Base-by-base conservation (phyloP, 2,329 filamentous ascomycete genomes). In the Fusarium veterinarium region DNA sequence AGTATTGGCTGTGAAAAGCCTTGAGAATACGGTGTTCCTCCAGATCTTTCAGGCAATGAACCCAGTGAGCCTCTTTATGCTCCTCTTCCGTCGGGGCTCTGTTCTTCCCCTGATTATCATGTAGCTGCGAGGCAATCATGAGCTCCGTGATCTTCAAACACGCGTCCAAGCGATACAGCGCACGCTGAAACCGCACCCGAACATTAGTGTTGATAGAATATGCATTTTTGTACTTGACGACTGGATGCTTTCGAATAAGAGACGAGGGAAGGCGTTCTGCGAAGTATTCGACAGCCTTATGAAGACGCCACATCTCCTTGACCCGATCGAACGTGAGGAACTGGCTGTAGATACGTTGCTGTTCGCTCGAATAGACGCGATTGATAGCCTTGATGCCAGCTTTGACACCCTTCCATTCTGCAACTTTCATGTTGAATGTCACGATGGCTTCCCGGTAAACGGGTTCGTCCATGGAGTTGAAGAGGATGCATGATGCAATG, bases 391-490 rank as follows among this genome's bases (percentile, higher is more conserved):
- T 30, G 3, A 60, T 19, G 3, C 69, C 56, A 6, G 56, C 59
- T 9, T 48, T 28, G 3, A 37, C 52, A 13, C 60, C 64, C 12
- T 38, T 20, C 69, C 69, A 73, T 8, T 38, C 14, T 14, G 60
- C 56, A 9, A 17, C 51, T 12, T 38, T 46, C 25, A 72, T 20
- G 9, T 56, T 58, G 42, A 44, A 51, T 5, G 31, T 33, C 5
- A 66, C 41, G 16, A 37, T 23, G 19, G 25, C 31, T 25, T 72
- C 70, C 23, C 58, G 46, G 2, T 56, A 56, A 23, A 72, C 69
- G 6, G 46, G 42, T n/a, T 72, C 60, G 6, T 61, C 42, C 65
- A 73, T 72, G 2, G 42, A 41, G 25, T 55, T 38, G 33, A 73
- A 70, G 4, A 72, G 37, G 20, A 73, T 23, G 5, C 46, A 51